Evolutionary conservation across 2,329 filamentous ascomycete species (phyloP), one percentile per base, ranked within the genome.

Genomic region (Cladophialophora psammophila): DNA sequence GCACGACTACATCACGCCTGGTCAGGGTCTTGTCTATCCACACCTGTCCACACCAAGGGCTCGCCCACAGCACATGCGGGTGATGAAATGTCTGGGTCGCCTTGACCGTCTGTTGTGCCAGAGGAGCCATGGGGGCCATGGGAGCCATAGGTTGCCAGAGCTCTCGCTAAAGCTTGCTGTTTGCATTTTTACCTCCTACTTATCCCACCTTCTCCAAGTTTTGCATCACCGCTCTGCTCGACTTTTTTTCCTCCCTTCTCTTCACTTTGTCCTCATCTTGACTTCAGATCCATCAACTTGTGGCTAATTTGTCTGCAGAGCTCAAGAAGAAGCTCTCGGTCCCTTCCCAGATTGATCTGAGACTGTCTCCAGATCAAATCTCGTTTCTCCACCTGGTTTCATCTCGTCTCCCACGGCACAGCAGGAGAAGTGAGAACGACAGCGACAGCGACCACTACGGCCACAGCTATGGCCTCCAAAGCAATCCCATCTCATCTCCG

Each of bases 401-500:
- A 13, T 34, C 36, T 9, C 36, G n/a, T 45, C 2, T 2, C 18
- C 15, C 15, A 45, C 40, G 18, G 40, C 15, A 15, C 40, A 26
- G 40, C 40, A 42, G 15, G 7, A 26, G 26, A 26, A 26, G 26
- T 3, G 26, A 26, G 26, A 26, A 26, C 26, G 3, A 26, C 26
- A 26, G 26, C 26, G 26, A 26, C 26, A 26, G 26, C 26, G 15
- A n/a, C 5, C 40, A n/a, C 56, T 40, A 55, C 31, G 50, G 34
- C 48, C 60, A 53, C 61, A 74, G 83, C 74, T 75, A 94, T 94
- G 91, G 89, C 91, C 72, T 85, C 87, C 76, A 93, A 87, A 81
- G 91, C 92, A 71, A 84, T 97, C 75, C 93, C 94, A 72, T 85
- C 91, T 52, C 94, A 96, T 85, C 86, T 97, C 76, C 94, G 78